phyloP scores from a whole-genome alignment of 164 flowering plant genomes.

The Chloranthus sessilifolius region DNA sequence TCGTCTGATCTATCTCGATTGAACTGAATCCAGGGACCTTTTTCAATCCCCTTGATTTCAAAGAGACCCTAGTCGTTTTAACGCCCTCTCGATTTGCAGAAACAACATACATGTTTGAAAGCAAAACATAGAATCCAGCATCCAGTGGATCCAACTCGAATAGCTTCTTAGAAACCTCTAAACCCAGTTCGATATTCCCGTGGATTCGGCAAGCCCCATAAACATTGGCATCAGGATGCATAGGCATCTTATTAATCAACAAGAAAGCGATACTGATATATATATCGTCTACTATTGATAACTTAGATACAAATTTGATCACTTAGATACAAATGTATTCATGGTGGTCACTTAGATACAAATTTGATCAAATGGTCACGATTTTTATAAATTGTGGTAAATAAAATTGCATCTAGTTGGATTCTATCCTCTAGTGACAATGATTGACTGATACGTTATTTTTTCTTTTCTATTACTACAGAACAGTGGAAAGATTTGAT shows the following conservation, averaged over 20 bases:
- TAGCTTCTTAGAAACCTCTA: slow-evolving; percentile 20
- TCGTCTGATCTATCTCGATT: slow-evolving; percentile 23
- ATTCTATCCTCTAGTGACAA: no score
- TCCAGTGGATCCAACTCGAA: slow-evolving; percentile 31
- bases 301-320: no score
- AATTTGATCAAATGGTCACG: no score
- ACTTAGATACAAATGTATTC: no score
- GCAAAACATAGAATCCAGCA: slow-evolving; percentile 30
- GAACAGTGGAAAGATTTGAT: no score
- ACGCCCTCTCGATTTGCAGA: slow-evolving; percentile 31
- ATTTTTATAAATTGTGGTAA: no score
- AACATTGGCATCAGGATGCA: slow-evolving; percentile 26
- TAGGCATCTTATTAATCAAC: slow-evolving; percentile 24
- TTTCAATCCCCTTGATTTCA: slow-evolving; percentile 31
- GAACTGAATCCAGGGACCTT: slow-evolving; percentile 37
- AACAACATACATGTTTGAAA: slow-evolving; percentile 34
- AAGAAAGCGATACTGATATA: no score
- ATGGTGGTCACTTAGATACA: no score
- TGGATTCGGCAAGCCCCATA: slow-evolving; percentile 37
- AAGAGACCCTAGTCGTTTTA: slow-evolving; percentile 13
- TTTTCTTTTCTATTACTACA: no score
- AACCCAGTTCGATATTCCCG: slow-evolving; percentile 27
- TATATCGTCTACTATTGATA: no score
- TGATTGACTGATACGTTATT: no score
- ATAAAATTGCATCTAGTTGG: no score